Conservation (phyloP, 495 filamentous ascomycete species). For the Penicillium samsonianum region DNA sequence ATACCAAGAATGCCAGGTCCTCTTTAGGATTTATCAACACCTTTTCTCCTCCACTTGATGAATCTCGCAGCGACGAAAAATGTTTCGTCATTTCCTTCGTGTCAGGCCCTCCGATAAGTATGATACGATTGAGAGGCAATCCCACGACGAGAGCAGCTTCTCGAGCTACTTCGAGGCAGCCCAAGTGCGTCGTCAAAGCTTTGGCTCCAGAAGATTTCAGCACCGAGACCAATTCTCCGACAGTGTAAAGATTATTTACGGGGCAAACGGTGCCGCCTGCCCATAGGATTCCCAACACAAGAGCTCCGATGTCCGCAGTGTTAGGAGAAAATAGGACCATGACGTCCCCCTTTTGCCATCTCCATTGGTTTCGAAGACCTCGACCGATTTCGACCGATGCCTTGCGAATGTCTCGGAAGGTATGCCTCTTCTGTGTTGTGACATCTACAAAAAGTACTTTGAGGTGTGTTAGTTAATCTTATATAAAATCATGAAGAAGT, state of each 20-base stretch:
- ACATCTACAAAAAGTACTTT: too few relatives aligned
- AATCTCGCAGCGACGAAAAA: neutral
- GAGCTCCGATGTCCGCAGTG: slow-evolving; percentile 58
- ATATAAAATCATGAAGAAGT: too few relatives aligned
- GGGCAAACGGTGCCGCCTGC: slow-evolving; percentile 72
- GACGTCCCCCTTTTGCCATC: slow-evolving; percentile 72
- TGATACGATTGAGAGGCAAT: slow-evolving; percentile 46
- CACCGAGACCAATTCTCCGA: slow-evolving; percentile 74
- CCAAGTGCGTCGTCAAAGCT: slow-evolving; percentile 64
- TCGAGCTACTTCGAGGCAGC: slow-evolving; percentile 55
- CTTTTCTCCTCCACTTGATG: neutral
- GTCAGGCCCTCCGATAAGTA: neutral
- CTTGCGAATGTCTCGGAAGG: slow-evolving; percentile 57
- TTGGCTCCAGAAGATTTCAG: slow-evolving; percentile 69
- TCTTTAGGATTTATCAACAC: slow-evolving; percentile 24
- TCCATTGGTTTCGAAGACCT: slow-evolving; percentile 58
- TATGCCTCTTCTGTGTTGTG: slow-evolving; percentile 39
- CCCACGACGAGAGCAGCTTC: slow-evolving; percentile 62
- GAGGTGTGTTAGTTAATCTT: too few relatives aligned
- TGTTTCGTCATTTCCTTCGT: neutral
- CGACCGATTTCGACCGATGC: slow-evolving; percentile 69
- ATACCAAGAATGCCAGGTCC: slow-evolving; percentile 63
- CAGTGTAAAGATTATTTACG: slow-evolving; percentile 75
- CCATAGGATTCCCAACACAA: slow-evolving; percentile 71
- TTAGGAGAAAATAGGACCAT: slow-evolving; percentile 63